Evolutionary conservation across 2,329 filamentous ascomycete genomes (phyloP).

Genomic region (Botrytis hyacinthi): DNA sequence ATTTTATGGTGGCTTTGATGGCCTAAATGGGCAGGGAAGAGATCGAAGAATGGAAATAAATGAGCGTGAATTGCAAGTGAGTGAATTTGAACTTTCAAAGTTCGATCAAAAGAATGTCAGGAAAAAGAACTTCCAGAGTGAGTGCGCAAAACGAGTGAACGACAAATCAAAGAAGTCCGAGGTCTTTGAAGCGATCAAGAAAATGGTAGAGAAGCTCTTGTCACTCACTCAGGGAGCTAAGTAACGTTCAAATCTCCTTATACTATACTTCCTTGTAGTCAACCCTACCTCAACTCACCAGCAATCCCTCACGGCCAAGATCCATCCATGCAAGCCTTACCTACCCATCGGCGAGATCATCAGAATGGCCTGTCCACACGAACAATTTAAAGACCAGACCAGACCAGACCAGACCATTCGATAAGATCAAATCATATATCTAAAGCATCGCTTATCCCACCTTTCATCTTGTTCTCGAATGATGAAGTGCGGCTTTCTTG

Average conservation of each 20-base stretch:
- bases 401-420: not conserved
- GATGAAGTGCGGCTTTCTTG: not conserved
- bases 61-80: not conserved
- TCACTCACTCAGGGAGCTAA: not conserved
- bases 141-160: not conserved
- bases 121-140: not conserved
- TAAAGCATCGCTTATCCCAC: not conserved
- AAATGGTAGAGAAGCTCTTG: not conserved
- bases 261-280: not conserved
- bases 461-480: not conserved
- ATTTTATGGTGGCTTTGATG: not conserved
- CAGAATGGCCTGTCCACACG: not conserved
- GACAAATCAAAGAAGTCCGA: not conserved
- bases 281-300: not conserved
- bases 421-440: not conserved
- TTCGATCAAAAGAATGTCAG: constrained; percentile 6
- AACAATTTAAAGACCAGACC: not conserved
- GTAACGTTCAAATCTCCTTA: not conserved
- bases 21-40: not conserved
- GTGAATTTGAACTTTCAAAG: not conserved
- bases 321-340: not conserved
- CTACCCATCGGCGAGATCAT: not conserved
- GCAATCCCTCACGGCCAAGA: not conserved
- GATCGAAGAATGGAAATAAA: not conserved
- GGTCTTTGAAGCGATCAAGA: not conserved